Base-by-base conservation (phyloP, 306 rosid genomes). In the Cyamopsis tetragonoloba region DNA sequence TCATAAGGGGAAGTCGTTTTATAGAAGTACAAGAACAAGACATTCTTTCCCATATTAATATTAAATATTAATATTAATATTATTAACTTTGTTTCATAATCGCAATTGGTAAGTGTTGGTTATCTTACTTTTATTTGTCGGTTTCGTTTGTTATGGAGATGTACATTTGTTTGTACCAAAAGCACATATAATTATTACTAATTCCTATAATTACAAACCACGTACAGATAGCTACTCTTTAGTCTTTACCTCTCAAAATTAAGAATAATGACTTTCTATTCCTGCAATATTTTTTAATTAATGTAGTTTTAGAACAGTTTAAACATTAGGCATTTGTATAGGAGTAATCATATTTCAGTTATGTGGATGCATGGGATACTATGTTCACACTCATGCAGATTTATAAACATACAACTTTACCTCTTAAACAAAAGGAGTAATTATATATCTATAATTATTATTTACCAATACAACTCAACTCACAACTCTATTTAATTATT, bases 131-230 rank as follows among this genome's bases (percentile, higher is more conserved):
- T 0, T 74, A 78, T 59, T 59, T 72, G 67, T 72, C 55, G 39
- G 61, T 49, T 61, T 66, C 35, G 23, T 58, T 47, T 65, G 66
- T 60, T 60, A 35, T 49, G 67, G 71, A 67, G 50, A 62, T 62
- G 11, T 32, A 42, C 70, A 67, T 67, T 66, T 72, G 78, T 66
- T 78, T 73, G 51, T 35, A 58, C 18, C 49, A 32, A 71, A 30
- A 77, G 28, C 19, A 37, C 39, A n/a, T n/a, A n/a, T n/a, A n/a
- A n/a, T n/a, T n/a, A n/a, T n/a, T n/a, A n/a, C n/a, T n/a, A n/a
- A n/a, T n/a, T n/a, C n/a, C n/a, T n/a, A 65, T 44, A 10, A 39
- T 48, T 18, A 8, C 26, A 50, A 78, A 31, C 65, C 18, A 28
- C n/a, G n/a, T n/a, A n/a, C 19, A 38, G 37, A 71, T 71, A 39